Percentiles rank a stretch among this genome's conserved stretches.
phyloP scores from a whole-genome alignment of 129 eudicot species.

The Lonicera japonica region DNA sequence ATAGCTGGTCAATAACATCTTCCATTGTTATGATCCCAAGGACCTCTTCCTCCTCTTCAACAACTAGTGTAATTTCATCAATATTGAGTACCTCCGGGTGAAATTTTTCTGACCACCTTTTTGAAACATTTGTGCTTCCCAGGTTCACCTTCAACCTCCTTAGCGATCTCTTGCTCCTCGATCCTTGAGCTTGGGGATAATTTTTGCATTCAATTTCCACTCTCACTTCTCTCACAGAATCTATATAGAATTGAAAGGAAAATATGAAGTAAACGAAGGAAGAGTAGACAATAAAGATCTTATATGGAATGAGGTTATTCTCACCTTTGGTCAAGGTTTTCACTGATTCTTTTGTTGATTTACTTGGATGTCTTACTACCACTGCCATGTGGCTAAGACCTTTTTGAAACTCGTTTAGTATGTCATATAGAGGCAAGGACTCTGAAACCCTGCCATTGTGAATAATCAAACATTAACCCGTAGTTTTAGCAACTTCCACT shows the following conservation, averaged over 20 bases:
- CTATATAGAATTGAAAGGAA: neutral
- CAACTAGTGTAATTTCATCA: slow-evolving; percentile 26
- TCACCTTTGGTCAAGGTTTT: slow-evolving; percentile 27
- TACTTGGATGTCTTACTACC: slow-evolving; percentile 41
- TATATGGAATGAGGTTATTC: neutral
- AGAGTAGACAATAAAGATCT: neutral
- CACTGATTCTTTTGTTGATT: slow-evolving; percentile 9
- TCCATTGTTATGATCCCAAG: slow-evolving; percentile 73
- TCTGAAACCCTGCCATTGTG: slow-evolving; percentile 47
- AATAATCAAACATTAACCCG: neutral
- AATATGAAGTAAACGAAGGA: neutral
- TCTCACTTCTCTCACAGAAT: slow-evolving; percentile 26
- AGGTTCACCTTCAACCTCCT: slow-evolving; percentile 30
- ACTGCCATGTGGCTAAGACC: slow-evolving; percentile 84
- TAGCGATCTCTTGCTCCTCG: slow-evolving; percentile 38
- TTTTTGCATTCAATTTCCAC: slow-evolving; percentile 41
- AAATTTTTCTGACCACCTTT: slow-evolving; percentile 50
- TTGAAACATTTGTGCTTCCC: slow-evolving; percentile 32
- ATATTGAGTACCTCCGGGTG: slow-evolving; percentile 40
- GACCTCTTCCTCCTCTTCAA: slow-evolving; percentile 57
- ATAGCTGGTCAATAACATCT: slow-evolving; percentile 58
- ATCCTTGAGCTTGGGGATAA: slow-evolving; percentile 18
- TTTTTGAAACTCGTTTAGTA: slow-evolving; percentile 66
- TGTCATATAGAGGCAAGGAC: slow-evolving; percentile 51
- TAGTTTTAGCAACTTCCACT: neutral